Evolutionary conservation across 2,329 filamentous ascomycete species (phyloP).

Genomic region (Diplodia corticola): DNA sequence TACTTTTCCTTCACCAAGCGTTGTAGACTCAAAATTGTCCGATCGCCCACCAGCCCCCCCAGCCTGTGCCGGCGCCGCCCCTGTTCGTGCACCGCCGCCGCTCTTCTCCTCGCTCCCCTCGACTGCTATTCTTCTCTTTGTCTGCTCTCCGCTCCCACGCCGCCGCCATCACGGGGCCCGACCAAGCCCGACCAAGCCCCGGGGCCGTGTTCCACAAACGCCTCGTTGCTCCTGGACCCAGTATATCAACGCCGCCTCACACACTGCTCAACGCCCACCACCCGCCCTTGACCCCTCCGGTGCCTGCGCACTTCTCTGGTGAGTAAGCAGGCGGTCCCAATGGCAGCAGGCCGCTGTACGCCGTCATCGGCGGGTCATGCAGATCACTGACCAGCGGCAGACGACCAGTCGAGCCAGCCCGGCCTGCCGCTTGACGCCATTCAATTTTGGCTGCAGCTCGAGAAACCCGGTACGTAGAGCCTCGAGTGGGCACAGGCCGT

Average conservation of each 20-base stretch:
- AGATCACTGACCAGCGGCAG: conserved; percentile 22
- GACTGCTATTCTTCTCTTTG: not conserved
- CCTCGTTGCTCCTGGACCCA: conserved; percentile 2
- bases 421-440: conserved; percentile 21
- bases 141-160: conserved; percentile 25
- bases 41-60: conserved; percentile 3
- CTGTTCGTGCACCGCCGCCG: not conserved
- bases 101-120: not conserved
- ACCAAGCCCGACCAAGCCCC: conserved; percentile 30
- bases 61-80: not conserved
- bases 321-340: conserved; percentile 2
- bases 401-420: conserved; percentile 18
- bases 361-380: conserved; percentile 17
- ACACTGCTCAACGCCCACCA: not conserved
- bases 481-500: conserved; percentile 16
- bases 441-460: conserved; percentile 24
- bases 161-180: conserved; percentile 34
- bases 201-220: conserved; percentile 35
- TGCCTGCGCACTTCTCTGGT: not conserved
- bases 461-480: conserved; percentile 23
- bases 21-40: conserved; percentile 21
- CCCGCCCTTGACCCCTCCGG: conserved; percentile 1
- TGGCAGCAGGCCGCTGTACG: conserved; percentile 10
- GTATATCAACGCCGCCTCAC: conserved; percentile 22
- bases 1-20: conserved; percentile 23